Conservation (phyloP, 495 filamentous ascomycete species). For the Aspergillus nanangensis region DNA sequence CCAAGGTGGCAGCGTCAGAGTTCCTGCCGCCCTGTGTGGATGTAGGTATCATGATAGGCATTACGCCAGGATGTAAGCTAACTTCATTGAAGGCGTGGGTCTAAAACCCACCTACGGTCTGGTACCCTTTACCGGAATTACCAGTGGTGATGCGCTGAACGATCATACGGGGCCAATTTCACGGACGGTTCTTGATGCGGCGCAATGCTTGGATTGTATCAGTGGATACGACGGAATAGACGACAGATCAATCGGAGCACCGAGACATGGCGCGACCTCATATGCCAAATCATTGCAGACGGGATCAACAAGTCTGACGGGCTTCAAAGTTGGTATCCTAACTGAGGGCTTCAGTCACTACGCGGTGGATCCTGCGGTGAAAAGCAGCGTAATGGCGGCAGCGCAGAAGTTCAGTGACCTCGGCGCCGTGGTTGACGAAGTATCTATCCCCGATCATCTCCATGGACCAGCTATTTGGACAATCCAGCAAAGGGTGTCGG, state of each 20-base stretch:
- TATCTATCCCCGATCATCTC: constrained; percentile 48
- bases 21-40: constrained; percentile 48
- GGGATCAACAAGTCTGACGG: constrained; percentile 30
- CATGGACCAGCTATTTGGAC: constrained; percentile 48
- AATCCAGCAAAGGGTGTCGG: constrained; percentile 38
- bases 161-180: constrained; percentile 49
- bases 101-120: constrained; percentile 50
- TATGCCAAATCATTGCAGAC: constrained; percentile 30
- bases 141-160: constrained; percentile 39
- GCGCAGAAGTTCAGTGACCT: constrained; percentile 42
- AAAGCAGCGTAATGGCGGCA: constrained; percentile 35
- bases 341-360: constrained; percentile 44
- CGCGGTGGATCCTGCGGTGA: constrained; percentile 38
- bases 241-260: constrained; percentile 44
- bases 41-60: no score
- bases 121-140: constrained; percentile 46
- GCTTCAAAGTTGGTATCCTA: constrained; percentile 49
- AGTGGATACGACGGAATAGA: constrained; percentile 55
- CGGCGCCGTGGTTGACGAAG: constrained; percentile 47
- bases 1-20: constrained; percentile 57
- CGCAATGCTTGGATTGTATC: constrained; percentile 47
- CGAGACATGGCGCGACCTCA: constrained; percentile 37
- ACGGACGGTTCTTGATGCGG: constrained; percentile 44
- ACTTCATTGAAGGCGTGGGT: constrained; percentile 26
- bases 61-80: no score